phyloP scores from a whole-genome alignment of 2,329 filamentous ascomycete species.

The Pyrenophora seminiperda region DNA sequence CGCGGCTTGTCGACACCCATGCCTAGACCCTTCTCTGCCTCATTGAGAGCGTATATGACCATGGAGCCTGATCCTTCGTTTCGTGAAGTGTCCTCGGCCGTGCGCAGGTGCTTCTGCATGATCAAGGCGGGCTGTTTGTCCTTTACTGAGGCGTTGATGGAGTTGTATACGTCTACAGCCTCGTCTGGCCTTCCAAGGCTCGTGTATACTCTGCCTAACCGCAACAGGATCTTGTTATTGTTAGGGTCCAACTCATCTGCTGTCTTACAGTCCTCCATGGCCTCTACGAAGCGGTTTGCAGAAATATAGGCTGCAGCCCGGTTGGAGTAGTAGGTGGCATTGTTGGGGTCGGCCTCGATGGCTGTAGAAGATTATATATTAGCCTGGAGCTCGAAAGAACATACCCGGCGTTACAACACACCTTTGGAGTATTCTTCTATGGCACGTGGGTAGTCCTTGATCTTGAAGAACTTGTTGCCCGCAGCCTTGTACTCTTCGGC shows the following conservation, averaged over 20 bases:
- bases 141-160: slow-evolving; percentile 81
- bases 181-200: slow-evolving; percentile 84
- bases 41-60: slow-evolving; percentile 88
- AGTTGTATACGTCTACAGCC: slow-evolving; percentile 79
- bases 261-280: slow-evolving; percentile 82
- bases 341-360: slow-evolving; percentile 82
- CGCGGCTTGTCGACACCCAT: slow-evolving; percentile 77
- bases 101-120: slow-evolving; percentile 81
- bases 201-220: slow-evolving; percentile 88
- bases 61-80: slow-evolving; percentile 83
- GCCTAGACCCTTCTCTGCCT: slow-evolving; percentile 82
- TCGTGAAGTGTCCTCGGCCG: slow-evolving; percentile 77
- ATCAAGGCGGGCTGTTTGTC: slow-evolving; percentile 81
- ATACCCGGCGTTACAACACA: slow-evolving; percentile 53
- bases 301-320: slow-evolving; percentile 94
- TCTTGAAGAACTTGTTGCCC: slow-evolving; percentile 97
- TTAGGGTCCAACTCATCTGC: slow-evolving; percentile 83
- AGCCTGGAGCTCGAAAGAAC: slow-evolving; percentile 23
- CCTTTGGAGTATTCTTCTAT: slow-evolving; percentile 96
- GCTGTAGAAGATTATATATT: slow-evolving; percentile 59
- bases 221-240: slow-evolving; percentile 86
- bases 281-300: slow-evolving; percentile 75
- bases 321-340: slow-evolving; percentile 90
- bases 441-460: slow-evolving; percentile 83
- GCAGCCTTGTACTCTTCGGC: slow-evolving; percentile 90